Evolutionary conservation across 257 asterid genomes (phyloP), one percentile per base, ranked within the genome.

Genomic region (Scutellaria minor): DNA sequence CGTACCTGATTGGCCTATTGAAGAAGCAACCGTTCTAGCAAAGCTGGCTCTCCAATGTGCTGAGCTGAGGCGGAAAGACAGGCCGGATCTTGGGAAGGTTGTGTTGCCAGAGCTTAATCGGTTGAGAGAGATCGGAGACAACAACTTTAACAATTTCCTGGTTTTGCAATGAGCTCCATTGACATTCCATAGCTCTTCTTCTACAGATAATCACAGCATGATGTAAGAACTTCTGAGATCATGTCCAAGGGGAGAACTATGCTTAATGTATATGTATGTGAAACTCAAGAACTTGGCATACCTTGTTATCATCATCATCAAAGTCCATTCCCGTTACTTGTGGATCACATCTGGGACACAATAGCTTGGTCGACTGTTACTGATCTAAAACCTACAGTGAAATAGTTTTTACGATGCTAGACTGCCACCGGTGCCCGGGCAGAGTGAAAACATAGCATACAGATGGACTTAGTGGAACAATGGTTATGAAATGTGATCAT

Each of bases 1-100:
- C 0, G 90, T 93, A 31, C 75, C 86, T 0, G 90, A 93, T 70
- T 93, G 98, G 98, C 98, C 98, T 0, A 56, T 83, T 3, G 95
- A 87, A 64, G 93, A 90, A 72, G 76, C 95, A n/a, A 70, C 81
- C 50, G 22, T 14, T 40, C 70, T 93, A 10, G 96, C 92, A 1
- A 85, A 80, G 45, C 64, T 93, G 72, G 88, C 87, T 51, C 81
- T 93, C 11, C 88, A 81, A 31, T 93, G 98, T 44, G 85, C 97
- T 4, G 96, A 93, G 69, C 74, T 93, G 47, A 84, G 95, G 77
- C 72, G 91, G 71, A 93, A 86, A 83, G 98, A 93, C 45, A 78
- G 98, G 73, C 98, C 97, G 13, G 96, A 93, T 79, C 89, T 93
- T 6, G 91, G 86, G 8, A 87, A 72, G 77, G 71, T 79, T 0